Percentiles rank a stretch among this genome's conserved stretches.
Evolutionary conservation across 257 asterid genomes (phyloP).

Genomic region (Solanum microdontum): DNA sequence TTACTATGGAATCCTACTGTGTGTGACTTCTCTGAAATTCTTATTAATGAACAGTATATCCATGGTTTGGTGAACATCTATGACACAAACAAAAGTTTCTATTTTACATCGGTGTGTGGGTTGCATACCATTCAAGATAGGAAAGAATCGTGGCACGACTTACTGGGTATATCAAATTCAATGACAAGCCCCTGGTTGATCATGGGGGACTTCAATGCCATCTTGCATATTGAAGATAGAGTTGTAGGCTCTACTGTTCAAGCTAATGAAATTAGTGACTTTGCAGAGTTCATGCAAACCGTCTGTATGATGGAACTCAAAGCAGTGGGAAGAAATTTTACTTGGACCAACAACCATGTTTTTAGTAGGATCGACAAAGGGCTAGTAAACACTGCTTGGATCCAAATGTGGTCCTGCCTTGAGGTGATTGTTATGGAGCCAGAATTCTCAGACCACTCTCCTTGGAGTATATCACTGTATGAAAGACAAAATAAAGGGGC

Average conservation of each 20-base stretch:
- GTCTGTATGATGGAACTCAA: neutral
- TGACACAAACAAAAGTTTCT: too few relatives aligned
- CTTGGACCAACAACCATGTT: neutral
- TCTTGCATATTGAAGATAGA: neutral
- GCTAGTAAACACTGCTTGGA: neutral
- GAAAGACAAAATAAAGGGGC: too few relatives aligned
- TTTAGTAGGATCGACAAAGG: too few relatives aligned
- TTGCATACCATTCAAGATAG: too few relatives aligned
- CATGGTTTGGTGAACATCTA: too few relatives aligned
- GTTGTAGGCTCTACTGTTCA: neutral
- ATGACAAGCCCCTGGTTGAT: neutral
- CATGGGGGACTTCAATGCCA: neutral
- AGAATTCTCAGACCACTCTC: neutral
- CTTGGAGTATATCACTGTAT: neutral
- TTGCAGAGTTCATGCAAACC: neutral
- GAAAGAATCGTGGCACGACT: neutral
- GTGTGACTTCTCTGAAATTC: too few relatives aligned
- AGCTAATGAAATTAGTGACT: neutral
- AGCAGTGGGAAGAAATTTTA: neutral
- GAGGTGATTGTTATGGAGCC: too few relatives aligned
- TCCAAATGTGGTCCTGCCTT: neutral
- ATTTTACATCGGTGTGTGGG: too few relatives aligned
- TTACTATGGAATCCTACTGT: too few relatives aligned
- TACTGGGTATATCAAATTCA: neutral
- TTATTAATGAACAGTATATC: too few relatives aligned